phyloP scores from a whole-genome alignment of 768 basidiomycete species.

The Hygrophorus pudorinus region DNA sequence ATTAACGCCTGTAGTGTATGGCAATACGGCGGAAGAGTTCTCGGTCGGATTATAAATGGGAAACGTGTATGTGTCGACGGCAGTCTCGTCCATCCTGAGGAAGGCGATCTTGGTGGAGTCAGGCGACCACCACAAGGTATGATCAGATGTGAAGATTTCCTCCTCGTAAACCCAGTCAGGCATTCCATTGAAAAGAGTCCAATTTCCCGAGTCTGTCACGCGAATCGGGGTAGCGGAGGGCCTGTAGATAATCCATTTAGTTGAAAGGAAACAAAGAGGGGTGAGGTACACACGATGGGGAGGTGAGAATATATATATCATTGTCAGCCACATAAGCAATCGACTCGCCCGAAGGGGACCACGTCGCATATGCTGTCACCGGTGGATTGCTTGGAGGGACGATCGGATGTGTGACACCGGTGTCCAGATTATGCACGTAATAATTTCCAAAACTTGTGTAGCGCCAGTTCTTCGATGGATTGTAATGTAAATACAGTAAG shows the following conservation, averaged over 20 bases:
- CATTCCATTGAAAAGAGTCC: conserved; percentile 85
- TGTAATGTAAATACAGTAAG: conserved; percentile 5
- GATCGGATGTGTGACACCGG: conserved; percentile 61
- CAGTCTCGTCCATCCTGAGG: conserved; percentile 80
- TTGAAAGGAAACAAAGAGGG: not conserved
- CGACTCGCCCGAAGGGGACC: conserved; percentile 78
- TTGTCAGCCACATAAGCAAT: conserved; percentile 83
- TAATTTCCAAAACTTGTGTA: conserved; percentile 87
- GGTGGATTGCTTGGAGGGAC: conserved; percentile 61
- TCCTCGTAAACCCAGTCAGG: conserved; percentile 99
- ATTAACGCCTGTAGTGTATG: conserved; percentile 67
- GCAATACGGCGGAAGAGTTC: conserved; percentile 58
- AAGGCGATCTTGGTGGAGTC: conserved; percentile 69
- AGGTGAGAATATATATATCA: conserved; percentile 79
- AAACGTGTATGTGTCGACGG: conserved; percentile 77
- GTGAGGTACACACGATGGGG: conserved; percentile 42
- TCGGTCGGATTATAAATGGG: conserved; percentile 87
- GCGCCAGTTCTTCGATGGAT: conserved; percentile 73
- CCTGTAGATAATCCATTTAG: conserved; percentile 11
- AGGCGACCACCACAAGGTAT: conserved; percentile 89
- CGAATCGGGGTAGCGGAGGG: conserved; percentile 45
- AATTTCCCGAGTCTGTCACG: conserved; percentile 73
- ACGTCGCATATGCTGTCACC: conserved; percentile 67
- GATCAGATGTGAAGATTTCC: conserved; percentile 68
- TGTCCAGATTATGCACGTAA: conserved; percentile 75